Conservation (phyloP, 495 filamentous ascomycete species). For the Neurospora pannonica region DNA sequence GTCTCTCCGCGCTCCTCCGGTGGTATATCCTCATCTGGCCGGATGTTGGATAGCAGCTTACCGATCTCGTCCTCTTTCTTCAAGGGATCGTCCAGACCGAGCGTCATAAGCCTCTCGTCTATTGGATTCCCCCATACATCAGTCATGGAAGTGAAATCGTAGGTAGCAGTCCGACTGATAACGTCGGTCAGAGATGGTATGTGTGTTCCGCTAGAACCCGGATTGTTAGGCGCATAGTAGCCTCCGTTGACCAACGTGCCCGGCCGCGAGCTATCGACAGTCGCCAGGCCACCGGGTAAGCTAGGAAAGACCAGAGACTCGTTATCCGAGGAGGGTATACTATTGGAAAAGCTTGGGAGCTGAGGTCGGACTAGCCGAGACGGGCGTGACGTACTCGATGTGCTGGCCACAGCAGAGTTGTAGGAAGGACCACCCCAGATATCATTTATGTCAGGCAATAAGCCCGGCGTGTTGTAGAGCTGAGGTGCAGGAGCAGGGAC, state of each 20-base stretch:
- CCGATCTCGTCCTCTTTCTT: slow-evolving; percentile 57
- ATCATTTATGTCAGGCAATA: not conserved
- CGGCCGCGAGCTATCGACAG: not conserved
- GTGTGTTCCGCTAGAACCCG: not conserved
- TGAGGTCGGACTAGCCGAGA: not conserved
- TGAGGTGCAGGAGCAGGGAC: not conserved
- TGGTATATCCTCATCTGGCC: slow-evolving; percentile 61
- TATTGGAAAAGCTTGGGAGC: not conserved
- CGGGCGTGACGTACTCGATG: not conserved
- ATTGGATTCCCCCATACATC: slow-evolving; percentile 20
- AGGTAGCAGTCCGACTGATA: not conserved
- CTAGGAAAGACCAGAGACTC: not conserved
- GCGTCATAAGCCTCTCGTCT: not conserved
- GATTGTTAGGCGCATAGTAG: not conserved
- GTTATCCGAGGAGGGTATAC: not conserved
- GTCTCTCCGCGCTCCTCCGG: slow-evolving; percentile 60
- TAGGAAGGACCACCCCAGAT: not conserved
- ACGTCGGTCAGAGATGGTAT: not conserved
- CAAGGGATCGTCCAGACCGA: slow-evolving; percentile 40
- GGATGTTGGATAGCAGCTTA: slow-evolving; percentile 59
- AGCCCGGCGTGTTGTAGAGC: not conserved
- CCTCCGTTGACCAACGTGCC: not conserved
- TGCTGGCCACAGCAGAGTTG: not conserved
- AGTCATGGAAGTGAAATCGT: slow-evolving; percentile 14
- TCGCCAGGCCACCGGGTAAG: not conserved